Evolutionary conservation across 2,329 filamentous ascomycete species (phyloP).

Genomic region (Alternaria brassicicola): DNA sequence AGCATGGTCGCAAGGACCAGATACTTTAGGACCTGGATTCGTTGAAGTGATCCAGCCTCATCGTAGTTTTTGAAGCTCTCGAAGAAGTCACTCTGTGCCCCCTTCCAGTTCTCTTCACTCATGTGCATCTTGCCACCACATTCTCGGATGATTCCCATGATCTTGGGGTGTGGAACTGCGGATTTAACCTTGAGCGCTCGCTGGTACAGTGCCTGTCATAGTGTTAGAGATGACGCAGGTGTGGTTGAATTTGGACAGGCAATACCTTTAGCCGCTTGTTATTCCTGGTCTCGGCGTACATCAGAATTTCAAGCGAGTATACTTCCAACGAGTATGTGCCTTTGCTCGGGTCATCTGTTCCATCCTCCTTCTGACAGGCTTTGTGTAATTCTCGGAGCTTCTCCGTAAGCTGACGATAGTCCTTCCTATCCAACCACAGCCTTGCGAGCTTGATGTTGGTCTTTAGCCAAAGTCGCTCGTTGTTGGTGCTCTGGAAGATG

Average conservation of each 20-base stretch:
- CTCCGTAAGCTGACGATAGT: conserved; percentile 78
- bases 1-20: conserved; percentile 96
- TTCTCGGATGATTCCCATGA: conserved; percentile 98
- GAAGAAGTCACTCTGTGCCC: conserved; percentile 96
- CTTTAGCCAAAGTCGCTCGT: conserved; percentile 95
- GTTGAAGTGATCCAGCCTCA: conserved; percentile 92
- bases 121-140: conserved; percentile 99
- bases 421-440: conserved; percentile 87
- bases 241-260: conserved; percentile 22
- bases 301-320: conserved; percentile 96
- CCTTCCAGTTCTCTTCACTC: conserved; percentile 99
- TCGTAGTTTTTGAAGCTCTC: conserved; percentile 99
- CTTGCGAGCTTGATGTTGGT: conserved; percentile 97
- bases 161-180: conserved; percentile 97
- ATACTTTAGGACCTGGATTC: conserved; percentile 97
- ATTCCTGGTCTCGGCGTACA: conserved; percentile 96
- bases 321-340: conserved; percentile 95
- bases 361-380: conserved; percentile 85
- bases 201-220: conserved; percentile 74
- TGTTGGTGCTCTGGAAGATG: conserved; percentile 97
- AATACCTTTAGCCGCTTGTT: conserved; percentile 89
- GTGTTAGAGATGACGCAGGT: conserved; percentile 32
- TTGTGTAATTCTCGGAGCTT: conserved; percentile 89
- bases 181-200: conserved; percentile 89
- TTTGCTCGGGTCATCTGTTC: conserved; percentile 89